Percentiles rank a stretch among this genome's conserved stretches.
These are phyloP conservation scores for Larix kaempferi DNA, from an alignment of 75 land plant species.

Conservation along the genomic window DNA sequence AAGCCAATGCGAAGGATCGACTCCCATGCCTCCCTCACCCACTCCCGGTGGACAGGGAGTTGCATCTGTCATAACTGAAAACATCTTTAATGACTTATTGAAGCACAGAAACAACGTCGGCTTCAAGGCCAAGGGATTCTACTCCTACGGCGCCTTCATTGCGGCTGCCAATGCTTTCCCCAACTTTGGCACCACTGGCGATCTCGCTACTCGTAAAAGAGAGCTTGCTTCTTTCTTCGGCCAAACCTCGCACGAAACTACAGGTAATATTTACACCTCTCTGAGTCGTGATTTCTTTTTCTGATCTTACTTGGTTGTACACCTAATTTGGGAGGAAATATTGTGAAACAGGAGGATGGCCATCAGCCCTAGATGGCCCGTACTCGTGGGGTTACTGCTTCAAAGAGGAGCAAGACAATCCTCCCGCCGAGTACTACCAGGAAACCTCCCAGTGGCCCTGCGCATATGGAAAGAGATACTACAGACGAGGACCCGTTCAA, in stretches of 20 bases:
- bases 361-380: no score
- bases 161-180: conserved; percentile 13
- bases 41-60: no score
- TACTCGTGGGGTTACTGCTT: no score
- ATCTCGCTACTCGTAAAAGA: conserved; percentile 12
- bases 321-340: no score
- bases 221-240: conserved; percentile 34
- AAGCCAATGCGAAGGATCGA: no score
- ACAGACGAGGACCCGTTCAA: conserved; percentile 1
- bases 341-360: no score
- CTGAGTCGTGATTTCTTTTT: no score
- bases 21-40: no score
- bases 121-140: not conserved
- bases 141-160: conserved; percentile 17
- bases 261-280: no score
- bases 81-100: conserved; percentile 49
- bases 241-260: conserved; percentile 4
- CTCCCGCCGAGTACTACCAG: no score
- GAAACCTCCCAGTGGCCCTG: not conserved
- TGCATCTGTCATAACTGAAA: conserved; percentile 13
- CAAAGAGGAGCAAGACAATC: no score
- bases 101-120: conserved; percentile 21
- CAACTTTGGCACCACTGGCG: conserved; percentile 22
- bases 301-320: no score
- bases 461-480: conserved; percentile 4